These are phyloP conservation scores for Leucosporidium creatinivorum DNA, from an alignment of 768 basidiomycete genomes.

Conservation along the genomic window DNA sequence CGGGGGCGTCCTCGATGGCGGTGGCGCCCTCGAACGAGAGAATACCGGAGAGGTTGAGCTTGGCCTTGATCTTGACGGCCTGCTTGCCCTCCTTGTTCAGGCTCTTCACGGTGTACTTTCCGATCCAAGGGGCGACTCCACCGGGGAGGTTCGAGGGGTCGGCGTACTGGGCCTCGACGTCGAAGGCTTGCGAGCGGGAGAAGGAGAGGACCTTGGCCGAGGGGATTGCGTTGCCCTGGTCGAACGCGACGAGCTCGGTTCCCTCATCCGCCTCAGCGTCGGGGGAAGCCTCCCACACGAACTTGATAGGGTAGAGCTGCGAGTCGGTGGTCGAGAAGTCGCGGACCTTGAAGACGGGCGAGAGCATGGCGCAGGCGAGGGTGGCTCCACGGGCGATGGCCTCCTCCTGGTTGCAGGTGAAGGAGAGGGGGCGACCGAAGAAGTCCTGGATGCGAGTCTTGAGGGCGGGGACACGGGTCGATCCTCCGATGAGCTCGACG, in stretches of 20 bases:
- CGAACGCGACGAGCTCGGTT: slow-evolving; percentile 84
- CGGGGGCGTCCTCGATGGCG: slow-evolving; percentile 59
- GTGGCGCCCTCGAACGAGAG: slow-evolving; percentile 81
- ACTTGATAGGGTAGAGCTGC: slow-evolving; percentile 78
- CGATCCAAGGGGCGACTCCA: slow-evolving; percentile 75
- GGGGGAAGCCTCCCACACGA: slow-evolving; percentile 70
- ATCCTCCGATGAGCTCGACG: slow-evolving; percentile 87
- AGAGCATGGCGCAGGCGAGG: slow-evolving; percentile 93
- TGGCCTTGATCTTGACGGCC: slow-evolving; percentile 81
- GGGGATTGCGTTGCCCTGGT: slow-evolving; percentile 71
- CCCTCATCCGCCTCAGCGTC: slow-evolving; percentile 75
- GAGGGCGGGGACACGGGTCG: slow-evolving; percentile 86
- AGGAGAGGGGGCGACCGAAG: slow-evolving; percentile 78
- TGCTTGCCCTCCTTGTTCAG: slow-evolving; percentile 70
- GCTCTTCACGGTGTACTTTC: slow-evolving; percentile 69
- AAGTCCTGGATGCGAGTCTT: slow-evolving; percentile 75
- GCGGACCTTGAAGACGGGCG: slow-evolving; percentile 94
- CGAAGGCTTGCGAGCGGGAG: slow-evolving; percentile 81
- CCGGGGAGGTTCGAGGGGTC: slow-evolving; percentile 66
- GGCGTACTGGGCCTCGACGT: slow-evolving; percentile 76
- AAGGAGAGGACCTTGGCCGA: slow-evolving; percentile 94
- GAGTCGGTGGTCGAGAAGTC: slow-evolving; percentile 87
- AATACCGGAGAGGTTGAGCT: slow-evolving; percentile 77
- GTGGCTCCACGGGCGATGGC: slow-evolving; percentile 93
- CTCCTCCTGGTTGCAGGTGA: slow-evolving; percentile 96